Base-by-base conservation (phyloP, 208 protist genomes). In the Leishmania major region DNA sequence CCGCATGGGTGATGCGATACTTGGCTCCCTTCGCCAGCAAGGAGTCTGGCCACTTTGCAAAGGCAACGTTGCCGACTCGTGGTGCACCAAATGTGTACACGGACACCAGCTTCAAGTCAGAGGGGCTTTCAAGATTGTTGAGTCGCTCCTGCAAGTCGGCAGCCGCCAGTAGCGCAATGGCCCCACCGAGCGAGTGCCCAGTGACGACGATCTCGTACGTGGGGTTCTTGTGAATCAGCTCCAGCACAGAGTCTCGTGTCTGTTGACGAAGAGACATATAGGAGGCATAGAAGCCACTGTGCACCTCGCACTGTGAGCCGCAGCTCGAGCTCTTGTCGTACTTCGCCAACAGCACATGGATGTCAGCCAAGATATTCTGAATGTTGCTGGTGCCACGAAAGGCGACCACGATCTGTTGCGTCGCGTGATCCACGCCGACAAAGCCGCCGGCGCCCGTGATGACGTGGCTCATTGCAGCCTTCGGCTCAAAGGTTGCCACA, bases 41-140 rank as follows among this genome's bases (percentile, higher is more conserved):
- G 25, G 37, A 22, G 4, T 57, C 22, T 2, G 82, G 47, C 84
- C 83, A 94, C 25, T 51, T 45, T 10, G 51, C 76, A 73, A 93
- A 92, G 55, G 83, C 80, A 15, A 6, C 40, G 76, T 95, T 91
- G 60, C 92, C 90, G 8, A 92, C 84, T 45, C 92, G 88, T 25
- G 92, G 90, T 51, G 62, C 47, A 1, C 92, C 92, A 79, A 93
- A 93, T 0, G 89, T 93, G 86, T 94, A 93, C 55, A 92, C 2
- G 15, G 88, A 75, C 37, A 55, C 59, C n/a, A 74, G 17, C n/a
- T 73, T 59, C 11, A 40, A 22, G 3, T 17, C 35, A 1, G n/a
- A 60, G 28, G 45, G 0, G 28, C 19, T n/a, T 31, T 51, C 13
- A 5, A 55, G 49, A 3, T 10, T 28, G 71, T 75, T 60, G n/a